phyloP scores from a whole-genome alignment of 148 eudicot genomes.

The Amaranthus palmeri region DNA sequence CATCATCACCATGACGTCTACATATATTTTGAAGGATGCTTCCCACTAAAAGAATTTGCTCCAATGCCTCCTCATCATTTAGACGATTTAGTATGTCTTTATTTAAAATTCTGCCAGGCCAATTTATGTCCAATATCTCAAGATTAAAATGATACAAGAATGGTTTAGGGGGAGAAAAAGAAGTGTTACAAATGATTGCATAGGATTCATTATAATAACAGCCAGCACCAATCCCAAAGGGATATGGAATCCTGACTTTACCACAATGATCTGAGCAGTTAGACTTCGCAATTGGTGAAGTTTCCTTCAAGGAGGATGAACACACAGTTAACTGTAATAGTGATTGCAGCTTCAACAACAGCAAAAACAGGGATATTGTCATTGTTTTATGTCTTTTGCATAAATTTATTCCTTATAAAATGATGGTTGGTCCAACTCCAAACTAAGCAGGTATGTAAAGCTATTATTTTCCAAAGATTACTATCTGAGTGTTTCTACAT shows the following conservation, averaged over 20 bases:
- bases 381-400: background rate
- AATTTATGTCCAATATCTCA: constrained; percentile 21
- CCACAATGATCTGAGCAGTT: constrained; percentile 25
- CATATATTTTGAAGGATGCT: constrained; percentile 12
- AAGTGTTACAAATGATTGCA: constrained; percentile 21
- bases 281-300: constrained; percentile 16
- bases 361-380: background rate
- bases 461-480: too few species aligned
- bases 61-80: background rate
- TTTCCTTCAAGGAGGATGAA: background rate
- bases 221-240: constrained; percentile 31
- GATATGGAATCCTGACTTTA: constrained; percentile 29
- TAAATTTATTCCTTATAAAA: too few species aligned
- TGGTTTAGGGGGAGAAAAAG: constrained; percentile 21
- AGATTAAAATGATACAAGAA: constrained; percentile 9
- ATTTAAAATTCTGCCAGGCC: constrained; percentile 14
- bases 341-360: constrained; percentile 17
- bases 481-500: too few species aligned
- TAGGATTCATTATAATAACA: constrained; percentile 20
- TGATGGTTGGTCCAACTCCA: too few species aligned
- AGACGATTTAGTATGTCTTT: background rate
- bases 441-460: too few species aligned
- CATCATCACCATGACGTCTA: background rate
- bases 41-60: background rate
- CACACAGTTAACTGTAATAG: background rate